Evolutionary conservation across 352 stramenopile genomes (phyloP).

Genomic region (Phytophthora sp.): DNA sequence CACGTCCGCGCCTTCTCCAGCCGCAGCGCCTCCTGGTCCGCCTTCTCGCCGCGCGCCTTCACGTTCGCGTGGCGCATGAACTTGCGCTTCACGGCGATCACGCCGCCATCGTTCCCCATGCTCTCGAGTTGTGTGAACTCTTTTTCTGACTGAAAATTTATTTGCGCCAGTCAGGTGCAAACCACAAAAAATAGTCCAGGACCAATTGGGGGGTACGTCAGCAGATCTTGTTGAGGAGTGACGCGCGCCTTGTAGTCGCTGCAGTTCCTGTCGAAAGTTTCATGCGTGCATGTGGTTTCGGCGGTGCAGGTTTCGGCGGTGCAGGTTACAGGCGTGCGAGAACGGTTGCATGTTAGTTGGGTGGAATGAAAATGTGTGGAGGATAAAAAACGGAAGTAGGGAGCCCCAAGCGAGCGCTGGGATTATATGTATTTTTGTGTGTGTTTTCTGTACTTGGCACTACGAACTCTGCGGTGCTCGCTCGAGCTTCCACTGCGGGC

Average conservation of each 20-base stretch:
- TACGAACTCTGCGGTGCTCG: conserved; percentile 18
- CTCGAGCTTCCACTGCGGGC: background rate
- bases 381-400: no score
- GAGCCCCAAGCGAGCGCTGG: conserved; percentile 14
- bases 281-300: background rate
- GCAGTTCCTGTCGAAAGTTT: background rate
- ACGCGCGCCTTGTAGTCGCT: background rate
- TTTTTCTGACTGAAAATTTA: background rate
- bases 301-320: no score
- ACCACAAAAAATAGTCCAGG: background rate
- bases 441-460: conserved; percentile 16
- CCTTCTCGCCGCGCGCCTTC: conserved; percentile 73
- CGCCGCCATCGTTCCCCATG: conserved; percentile 94
- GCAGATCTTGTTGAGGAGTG: no score
- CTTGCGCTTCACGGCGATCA: conserved; percentile 94
- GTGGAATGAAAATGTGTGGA: no score
- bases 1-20: conserved; percentile 75
- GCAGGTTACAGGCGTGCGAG: no score
- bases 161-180: background rate
- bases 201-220: background rate
- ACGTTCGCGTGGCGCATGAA: conserved; percentile 91
- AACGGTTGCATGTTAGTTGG: no score
- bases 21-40: conserved; percentile 62
- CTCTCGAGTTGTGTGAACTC: conserved; percentile 1
- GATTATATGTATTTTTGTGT: conserved; percentile 37